These are phyloP conservation scores for Yarrowia porcina DNA, from an alignment of 805 yeast species.

Conservation along the genomic window DNA sequence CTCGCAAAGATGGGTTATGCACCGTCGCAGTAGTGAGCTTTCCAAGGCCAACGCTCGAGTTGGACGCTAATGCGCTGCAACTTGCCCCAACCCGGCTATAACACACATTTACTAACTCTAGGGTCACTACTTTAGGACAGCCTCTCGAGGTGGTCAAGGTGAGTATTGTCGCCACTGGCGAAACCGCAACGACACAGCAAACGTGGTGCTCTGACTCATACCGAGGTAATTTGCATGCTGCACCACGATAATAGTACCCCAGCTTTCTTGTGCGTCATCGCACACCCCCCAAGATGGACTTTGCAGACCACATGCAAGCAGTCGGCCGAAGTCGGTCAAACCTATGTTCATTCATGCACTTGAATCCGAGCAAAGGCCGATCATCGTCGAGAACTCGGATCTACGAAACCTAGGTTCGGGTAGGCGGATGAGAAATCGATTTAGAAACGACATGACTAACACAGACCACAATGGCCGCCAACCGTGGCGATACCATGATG, in stretches of 20 bases:
- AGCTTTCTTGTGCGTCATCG: slow-evolving; percentile 18
- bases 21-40: neutral
- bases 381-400: neutral
- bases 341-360: neutral
- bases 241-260: slow-evolving; percentile 17
- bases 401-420: neutral
- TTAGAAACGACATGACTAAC: neutral
- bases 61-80: neutral
- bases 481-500: slow-evolving; percentile 64
- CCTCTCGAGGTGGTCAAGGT: slow-evolving; percentile 82
- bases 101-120: slow-evolving; percentile 26
- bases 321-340: slow-evolving; percentile 14
- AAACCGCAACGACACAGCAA: neutral
- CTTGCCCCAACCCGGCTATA: neutral
- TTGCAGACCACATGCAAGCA: neutral
- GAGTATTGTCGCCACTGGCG: neutral
- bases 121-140: slow-evolving; percentile 90
- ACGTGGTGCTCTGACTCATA: neutral
- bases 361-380: neutral
- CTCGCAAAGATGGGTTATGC: neutral
- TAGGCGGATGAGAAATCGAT: too few species aligned
- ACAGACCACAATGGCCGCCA: slow-evolving; percentile 97
- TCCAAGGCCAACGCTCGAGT: neutral
- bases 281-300: neutral
- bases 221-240: slow-evolving; percentile 26